phyloP scores from a whole-genome alignment of 441 rosid species.

The Theobroma grandiflorum region DNA sequence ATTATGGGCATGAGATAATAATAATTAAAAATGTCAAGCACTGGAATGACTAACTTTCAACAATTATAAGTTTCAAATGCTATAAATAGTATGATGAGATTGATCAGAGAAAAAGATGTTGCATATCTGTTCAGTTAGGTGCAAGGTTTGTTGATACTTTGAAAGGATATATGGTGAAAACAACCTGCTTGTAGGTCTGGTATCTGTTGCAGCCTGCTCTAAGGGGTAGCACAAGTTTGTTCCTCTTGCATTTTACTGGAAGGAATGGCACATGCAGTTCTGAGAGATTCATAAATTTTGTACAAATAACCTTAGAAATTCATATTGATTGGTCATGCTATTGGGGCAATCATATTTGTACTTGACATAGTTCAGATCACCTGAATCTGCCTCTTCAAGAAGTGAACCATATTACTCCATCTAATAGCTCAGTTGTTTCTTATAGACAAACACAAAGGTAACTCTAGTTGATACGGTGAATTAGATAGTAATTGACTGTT shows the following conservation, averaged over 20 bases:
- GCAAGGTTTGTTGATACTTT: background rate
- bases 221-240: constrained; percentile 16
- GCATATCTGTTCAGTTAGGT: background rate
- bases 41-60: background rate
- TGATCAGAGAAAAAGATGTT: background rate
- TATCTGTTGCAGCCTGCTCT: constrained; percentile 14
- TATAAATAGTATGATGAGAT: background rate
- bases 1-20: background rate
- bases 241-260: constrained; percentile 11
- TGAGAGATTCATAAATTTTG: background rate
- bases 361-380: background rate
- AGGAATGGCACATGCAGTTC: constrained; percentile 4
- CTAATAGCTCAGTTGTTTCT: background rate
- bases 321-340: background rate
- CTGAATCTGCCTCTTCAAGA: background rate
- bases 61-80: background rate
- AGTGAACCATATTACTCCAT: background rate
- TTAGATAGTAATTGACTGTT: background rate
- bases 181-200: constrained; percentile 4
- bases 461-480: background rate
- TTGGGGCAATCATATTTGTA: background rate
- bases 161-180: constrained; percentile 5
- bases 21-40: background rate
- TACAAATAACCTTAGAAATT: background rate
- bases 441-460: background rate